Base-by-base conservation (phyloP, 805 yeast genomes). In the Cyberlindnera meyerae region DNA sequence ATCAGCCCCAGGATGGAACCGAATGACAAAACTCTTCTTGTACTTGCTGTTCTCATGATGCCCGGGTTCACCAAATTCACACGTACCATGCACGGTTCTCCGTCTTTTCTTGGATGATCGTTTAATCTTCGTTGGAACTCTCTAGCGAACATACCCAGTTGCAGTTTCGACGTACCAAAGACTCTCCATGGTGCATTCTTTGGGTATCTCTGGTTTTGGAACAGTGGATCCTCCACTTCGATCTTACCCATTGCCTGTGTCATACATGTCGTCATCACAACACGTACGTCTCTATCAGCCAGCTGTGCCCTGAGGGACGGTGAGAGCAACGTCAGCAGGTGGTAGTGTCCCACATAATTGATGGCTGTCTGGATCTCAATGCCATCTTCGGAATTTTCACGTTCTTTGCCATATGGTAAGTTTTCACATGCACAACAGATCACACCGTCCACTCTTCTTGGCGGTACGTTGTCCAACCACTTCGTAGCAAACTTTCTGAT, bases 401-500 rank as follows among this genome's bases (percentile, higher is more conserved):
- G 73, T n/a, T 68, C 64, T 37, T 63, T 60, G 15, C 83, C 79
- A 31, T 75, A 68, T 0, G 98, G 97, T 38, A 79, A 65, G 42
- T 79, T 68, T 36, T 86, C 89, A 7, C 85, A 89, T 2, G 97
- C 96, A 62, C 88, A 78, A 53, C 96, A 84, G 2, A 93, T 60
- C 20, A 93, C 74, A 39, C 95, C 95, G 60, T 93, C 99, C 30
- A 93, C 66, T 37, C 99, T 63, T 51, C 99, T 71, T 9, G 96
- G 93, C 3, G 96, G 95, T 22, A 78, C 65, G 53, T 84, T 88
- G 58, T 93, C 95, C 41, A 93, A 68, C 97, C 97, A 93, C 42
- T 71, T 78, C 2, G 97, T 89, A 20, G 96, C 97, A 65, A 93
- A 93, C 54, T 79, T 78, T 50, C 99, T 71, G 11, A 93, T 72